Evolutionary conservation across 1,284 basidiomycete genomes (phyloP).

Genomic region (Ganoderma boninense): DNA sequence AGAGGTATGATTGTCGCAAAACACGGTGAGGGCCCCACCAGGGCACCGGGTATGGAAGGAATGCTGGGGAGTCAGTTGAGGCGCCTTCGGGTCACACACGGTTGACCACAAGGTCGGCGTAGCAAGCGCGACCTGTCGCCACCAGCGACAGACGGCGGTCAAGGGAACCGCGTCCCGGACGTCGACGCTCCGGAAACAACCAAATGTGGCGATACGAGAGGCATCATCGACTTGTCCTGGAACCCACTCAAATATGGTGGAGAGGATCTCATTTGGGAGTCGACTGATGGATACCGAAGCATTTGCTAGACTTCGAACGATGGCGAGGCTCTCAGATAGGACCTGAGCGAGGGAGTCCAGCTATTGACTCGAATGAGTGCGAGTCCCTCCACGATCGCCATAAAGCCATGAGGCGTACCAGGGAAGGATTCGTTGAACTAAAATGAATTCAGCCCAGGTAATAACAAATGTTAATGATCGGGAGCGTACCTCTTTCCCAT

Average conservation of each 20-base stretch:
- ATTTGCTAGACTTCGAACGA: constrained; percentile 4
- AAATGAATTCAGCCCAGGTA: background rate
- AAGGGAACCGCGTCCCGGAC: background rate
- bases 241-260: constrained; percentile 1
- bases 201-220: background rate
- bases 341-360: background rate
- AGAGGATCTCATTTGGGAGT: constrained; percentile 11
- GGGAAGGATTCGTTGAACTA: background rate
- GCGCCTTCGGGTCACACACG: background rate
- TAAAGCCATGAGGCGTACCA: background rate
- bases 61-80: background rate
- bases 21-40: background rate
- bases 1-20: constrained; percentile 1
- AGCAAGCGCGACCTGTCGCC: constrained; percentile 7
- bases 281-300: background rate
- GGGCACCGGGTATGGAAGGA: background rate
- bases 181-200: background rate
- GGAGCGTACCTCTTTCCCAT: background rate
- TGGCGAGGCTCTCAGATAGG: background rate
- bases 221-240: background rate
- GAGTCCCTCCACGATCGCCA: background rate
- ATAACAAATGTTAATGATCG: background rate
- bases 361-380: background rate
- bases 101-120: constrained; percentile 9
- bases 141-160: constrained; percentile 4